Evolutionary conservation across 495 filamentous ascomycete genomes (phyloP).

Genomic region (Trichoderma erinaceum): DNA sequence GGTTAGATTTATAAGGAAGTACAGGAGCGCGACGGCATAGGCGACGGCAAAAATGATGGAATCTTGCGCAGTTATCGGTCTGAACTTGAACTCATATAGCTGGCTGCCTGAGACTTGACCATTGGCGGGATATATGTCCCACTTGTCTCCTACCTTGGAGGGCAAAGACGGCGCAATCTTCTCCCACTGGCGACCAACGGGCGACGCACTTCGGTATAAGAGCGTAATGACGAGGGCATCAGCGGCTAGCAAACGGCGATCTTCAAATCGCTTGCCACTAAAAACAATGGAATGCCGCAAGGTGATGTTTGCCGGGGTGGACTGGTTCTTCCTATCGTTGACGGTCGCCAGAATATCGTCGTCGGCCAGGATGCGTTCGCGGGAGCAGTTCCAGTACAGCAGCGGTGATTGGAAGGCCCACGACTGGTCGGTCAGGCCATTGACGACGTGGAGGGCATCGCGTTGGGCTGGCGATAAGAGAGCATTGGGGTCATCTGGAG

Average conservation of each 20-base stretch:
- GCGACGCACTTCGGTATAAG: conserved; percentile 55
- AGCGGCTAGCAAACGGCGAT: conserved; percentile 54
- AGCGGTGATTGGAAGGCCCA: conserved; percentile 69
- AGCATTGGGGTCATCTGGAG: conserved; percentile 20
- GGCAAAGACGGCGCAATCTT: conserved; percentile 44
- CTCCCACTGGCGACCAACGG: conserved; percentile 54
- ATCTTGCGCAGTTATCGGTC: conserved; percentile 56
- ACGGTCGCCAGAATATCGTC: conserved; percentile 56
- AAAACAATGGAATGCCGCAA: conserved; percentile 68
- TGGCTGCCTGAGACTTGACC: conserved; percentile 45
- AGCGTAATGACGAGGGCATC: conserved; percentile 70
- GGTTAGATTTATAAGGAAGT: conserved; percentile 52
- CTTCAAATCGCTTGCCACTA: conserved; percentile 62
- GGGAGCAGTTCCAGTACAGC: conserved; percentile 66
- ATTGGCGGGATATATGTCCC: conserved; percentile 54
- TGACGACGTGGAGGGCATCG: conserved; percentile 44
- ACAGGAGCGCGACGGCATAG: conserved; percentile 52
- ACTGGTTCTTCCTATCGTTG: conserved; percentile 47
- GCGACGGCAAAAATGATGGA: conserved; percentile 51
- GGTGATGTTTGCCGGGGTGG: conserved; percentile 60
- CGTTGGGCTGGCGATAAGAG: conserved; percentile 37
- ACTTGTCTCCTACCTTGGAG: conserved; percentile 36
- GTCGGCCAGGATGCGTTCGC: conserved; percentile 48
- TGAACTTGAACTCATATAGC: conserved; percentile 68
- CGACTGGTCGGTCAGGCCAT: conserved; percentile 45